Evolutionary conservation across 441 rosid genomes (phyloP).

Genomic region (Macaranga tanarius): DNA sequence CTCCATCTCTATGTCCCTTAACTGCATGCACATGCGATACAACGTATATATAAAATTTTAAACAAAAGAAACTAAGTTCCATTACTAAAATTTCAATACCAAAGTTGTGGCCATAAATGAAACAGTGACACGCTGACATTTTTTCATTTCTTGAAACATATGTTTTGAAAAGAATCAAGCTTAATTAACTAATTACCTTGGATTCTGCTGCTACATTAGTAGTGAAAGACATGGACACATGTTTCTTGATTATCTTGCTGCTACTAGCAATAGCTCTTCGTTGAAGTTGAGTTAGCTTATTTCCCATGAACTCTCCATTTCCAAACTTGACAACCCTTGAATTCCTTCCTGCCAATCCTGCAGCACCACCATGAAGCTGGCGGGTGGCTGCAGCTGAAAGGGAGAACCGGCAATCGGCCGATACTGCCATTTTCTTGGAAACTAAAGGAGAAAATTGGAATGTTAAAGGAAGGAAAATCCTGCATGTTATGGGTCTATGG

Average conservation of each 20-base stretch:
- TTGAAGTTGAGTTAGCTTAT: slow-evolving; percentile 32
- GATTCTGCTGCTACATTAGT: slow-evolving; percentile 34
- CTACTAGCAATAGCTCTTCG: slow-evolving; percentile 7
- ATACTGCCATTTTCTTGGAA: slow-evolving; percentile 45
- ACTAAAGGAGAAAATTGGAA: slow-evolving; percentile 30
- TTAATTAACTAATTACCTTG: slow-evolving; percentile 35
- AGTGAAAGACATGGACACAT: slow-evolving; percentile 45
- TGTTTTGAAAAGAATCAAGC: background rate
- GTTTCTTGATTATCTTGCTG: slow-evolving; percentile 21
- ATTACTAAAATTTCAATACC: background rate
- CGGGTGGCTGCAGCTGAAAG: slow-evolving; percentile 47
- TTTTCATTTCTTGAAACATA: background rate
- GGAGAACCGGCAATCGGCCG: slow-evolving; percentile 59
- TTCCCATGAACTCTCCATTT: slow-evolving; percentile 80
- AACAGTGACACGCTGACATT: background rate
- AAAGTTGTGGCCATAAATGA: background rate
- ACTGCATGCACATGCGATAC: slow-evolving; percentile 35
- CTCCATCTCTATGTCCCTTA: slow-evolving; percentile 66
- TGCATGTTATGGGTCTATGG: slow-evolving; percentile 9
- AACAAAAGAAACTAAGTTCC: background rate
- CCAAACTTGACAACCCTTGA: slow-evolving; percentile 43
- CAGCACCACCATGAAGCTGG: slow-evolving; percentile 39
- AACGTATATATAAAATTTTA: background rate
- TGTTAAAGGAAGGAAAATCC: slow-evolving; percentile 20
- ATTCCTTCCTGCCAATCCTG: slow-evolving; percentile 34